Base-by-base conservation (phyloP, 352 stramenopile species). In the Phytophthora sansomeana region DNA sequence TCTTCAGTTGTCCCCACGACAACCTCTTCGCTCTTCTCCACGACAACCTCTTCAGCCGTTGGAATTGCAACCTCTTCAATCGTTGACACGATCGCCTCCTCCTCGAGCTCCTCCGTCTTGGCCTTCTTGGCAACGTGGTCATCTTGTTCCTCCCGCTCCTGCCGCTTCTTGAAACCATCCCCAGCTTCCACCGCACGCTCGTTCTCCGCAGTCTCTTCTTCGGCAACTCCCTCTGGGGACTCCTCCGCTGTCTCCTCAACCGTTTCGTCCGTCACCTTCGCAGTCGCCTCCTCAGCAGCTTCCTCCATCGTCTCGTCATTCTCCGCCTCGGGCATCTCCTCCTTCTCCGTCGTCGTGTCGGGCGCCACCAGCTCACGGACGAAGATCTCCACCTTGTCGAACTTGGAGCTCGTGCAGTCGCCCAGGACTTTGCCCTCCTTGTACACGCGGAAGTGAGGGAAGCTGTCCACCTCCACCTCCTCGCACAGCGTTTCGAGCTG, bases 361-460 rank as follows among this genome's bases (percentile, higher is more conserved):
- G 56, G 41, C 13, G 55, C 65, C 33, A 78, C 44, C 21, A 74
- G 42, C 1, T 29, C 48, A 26, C 66, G 74, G 17, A 81, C 59
- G 38, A 78, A 81, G 36, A 51, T 48, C 30, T 77, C 67, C 49
- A 90, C 72, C 72, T 92, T 91, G 51, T 94, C 86, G 28, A 78
- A 67, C 71, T 91, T 92, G 64, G 82, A 87, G 75, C 86, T 83
- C 30, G 71, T 78, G 71, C 80, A 81, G 58, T 94, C 81, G n/a
- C 73, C 80, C 7, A 87, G 6, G 6, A 88, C 48, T 49, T 88
- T 76, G 64, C 71, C 73, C 28, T 67, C 69, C 62, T 83, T 85
- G 80, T 92, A 94, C 30, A 92, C 70, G 62, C 85, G 85, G 54
- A 94, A 90, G 55, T 79, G 76, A n/a, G 86, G 86, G 70, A 89